Percentiles rank a stretch among this genome's conserved stretches.
Conservation (phyloP, 2,329 filamentous ascomycete species). For the Fusarium cicatricum region DNA sequence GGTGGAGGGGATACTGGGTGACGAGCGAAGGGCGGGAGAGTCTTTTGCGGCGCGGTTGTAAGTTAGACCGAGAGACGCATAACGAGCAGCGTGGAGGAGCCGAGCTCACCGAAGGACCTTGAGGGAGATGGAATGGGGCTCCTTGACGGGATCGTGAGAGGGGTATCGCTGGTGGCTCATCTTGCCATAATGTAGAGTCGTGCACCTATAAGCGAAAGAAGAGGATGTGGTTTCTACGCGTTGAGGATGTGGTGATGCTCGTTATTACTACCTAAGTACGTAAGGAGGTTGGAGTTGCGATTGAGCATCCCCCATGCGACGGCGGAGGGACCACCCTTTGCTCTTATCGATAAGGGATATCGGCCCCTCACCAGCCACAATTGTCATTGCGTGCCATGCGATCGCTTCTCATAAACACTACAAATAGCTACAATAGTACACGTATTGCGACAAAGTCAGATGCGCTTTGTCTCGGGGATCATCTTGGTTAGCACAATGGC, state of each 20-base stretch:
- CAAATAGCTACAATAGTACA: conserved; percentile 10
- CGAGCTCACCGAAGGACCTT: conserved; percentile 73
- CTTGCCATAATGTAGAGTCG: conserved; percentile 16
- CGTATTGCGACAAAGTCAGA: no score
- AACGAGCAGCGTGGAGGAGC: background rate
- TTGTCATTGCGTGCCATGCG: background rate
- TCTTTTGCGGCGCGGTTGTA: conserved; percentile 53
- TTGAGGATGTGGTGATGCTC: background rate
- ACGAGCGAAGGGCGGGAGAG: conserved; percentile 84
- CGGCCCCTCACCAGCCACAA: conserved; percentile 9
- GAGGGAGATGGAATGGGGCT: conserved; percentile 80
- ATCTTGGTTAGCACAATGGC: background rate
- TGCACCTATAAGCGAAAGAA: background rate
- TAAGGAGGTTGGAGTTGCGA: conserved; percentile 12
- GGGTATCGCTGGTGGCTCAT: conserved; percentile 69
- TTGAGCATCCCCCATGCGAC: conserved; percentile 8
- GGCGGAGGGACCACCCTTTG: background rate
- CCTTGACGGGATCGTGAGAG: conserved; percentile 68
- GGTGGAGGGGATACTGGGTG: conserved; percentile 70
- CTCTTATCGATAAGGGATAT: conserved; percentile 29
- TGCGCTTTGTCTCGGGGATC: background rate
- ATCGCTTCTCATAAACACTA: conserved; percentile 2
- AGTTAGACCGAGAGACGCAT: conserved; percentile 8
- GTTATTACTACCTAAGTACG: no score
- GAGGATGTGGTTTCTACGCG: background rate